Conservation (phyloP, 768 basidiomycete genomes). For the Wakefieldia striispora region DNA sequence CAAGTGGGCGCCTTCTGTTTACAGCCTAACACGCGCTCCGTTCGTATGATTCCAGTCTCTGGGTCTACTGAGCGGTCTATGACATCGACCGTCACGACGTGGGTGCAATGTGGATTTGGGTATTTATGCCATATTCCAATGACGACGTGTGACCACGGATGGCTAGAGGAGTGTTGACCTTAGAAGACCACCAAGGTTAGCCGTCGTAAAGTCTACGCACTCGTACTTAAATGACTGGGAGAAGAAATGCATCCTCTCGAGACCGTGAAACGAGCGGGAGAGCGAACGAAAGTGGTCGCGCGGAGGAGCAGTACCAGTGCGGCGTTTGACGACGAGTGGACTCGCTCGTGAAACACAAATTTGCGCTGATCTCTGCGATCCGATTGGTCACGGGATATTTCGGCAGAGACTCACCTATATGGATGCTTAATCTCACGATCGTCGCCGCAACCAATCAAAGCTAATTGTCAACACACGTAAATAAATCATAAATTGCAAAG, state of each 20-base stretch:
- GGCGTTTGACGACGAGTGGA: constrained; percentile 10
- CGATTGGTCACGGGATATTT: constrained; percentile 28
- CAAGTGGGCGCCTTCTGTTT: constrained; percentile 90
- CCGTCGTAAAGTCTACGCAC: constrained; percentile 44
- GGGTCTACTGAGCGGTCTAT: constrained; percentile 82
- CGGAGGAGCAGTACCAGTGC: constrained; percentile 13
- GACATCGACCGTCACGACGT: constrained; percentile 86
- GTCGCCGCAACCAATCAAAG: too few relatives aligned
- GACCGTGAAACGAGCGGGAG: constrained; percentile 23
- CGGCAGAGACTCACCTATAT: constrained; percentile 14
- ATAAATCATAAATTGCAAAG: too few relatives aligned
- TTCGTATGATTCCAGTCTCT: constrained; percentile 83
- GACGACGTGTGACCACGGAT: constrained; percentile 88
- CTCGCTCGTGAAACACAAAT: constrained; percentile 10
- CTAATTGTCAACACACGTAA: too few relatives aligned
- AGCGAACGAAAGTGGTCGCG: constrained; percentile 22
- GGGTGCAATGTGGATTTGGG: constrained; percentile 88
- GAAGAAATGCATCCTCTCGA: constrained; percentile 74
- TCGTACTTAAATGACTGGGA: constrained; percentile 82
- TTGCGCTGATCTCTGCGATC: constrained; percentile 11
- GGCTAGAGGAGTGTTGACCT: constrained; percentile 44
- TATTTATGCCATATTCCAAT: constrained; percentile 96
- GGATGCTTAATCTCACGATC: constrained; percentile 6
- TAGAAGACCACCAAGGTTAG: constrained; percentile 2
- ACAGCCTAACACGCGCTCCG: constrained; percentile 86